Conservation (phyloP, 495 filamentous ascomycete species). For the Penicillium psychrofluorescens region DNA sequence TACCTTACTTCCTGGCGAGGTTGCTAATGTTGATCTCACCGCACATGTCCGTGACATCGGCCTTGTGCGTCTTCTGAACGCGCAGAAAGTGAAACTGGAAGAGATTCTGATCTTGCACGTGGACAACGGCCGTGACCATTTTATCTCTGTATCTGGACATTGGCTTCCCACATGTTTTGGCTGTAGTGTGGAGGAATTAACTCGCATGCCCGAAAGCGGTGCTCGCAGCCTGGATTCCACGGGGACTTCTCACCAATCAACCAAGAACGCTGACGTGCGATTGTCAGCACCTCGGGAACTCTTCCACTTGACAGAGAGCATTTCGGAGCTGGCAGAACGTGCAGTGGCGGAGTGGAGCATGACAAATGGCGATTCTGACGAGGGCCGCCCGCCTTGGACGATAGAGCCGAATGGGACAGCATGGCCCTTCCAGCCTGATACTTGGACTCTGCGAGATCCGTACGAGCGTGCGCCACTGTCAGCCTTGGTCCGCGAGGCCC, state of each 20-base stretch:
- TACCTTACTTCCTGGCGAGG: slow-evolving; percentile 75
- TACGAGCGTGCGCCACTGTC: slow-evolving; percentile 25
- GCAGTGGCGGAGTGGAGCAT: slow-evolving; percentile 78
- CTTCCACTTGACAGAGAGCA: slow-evolving; percentile 76
- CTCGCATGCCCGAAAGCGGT: slow-evolving; percentile 72
- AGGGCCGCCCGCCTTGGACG: slow-evolving; percentile 46
- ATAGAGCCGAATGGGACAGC: slow-evolving; percentile 47
- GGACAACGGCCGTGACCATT: slow-evolving; percentile 78
- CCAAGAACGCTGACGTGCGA: slow-evolving; percentile 43
- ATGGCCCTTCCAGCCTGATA: slow-evolving; percentile 67
- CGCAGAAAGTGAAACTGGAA: slow-evolving; percentile 56
- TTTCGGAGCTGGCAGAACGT: slow-evolving; percentile 68
- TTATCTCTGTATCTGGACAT: slow-evolving; percentile 67
- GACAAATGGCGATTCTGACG: slow-evolving; percentile 46
- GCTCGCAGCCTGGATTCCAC: slow-evolving; percentile 42
- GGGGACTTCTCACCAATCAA: slow-evolving; percentile 13
- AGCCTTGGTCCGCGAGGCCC: slow-evolving; percentile 50
- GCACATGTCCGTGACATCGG: slow-evolving; percentile 54
- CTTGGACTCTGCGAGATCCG: slow-evolving; percentile 38
- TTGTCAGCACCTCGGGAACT: slow-evolving; percentile 76
- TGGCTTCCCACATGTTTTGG: slow-evolving; percentile 85
- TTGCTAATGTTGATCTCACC: slow-evolving; percentile 59
- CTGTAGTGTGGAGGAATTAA: slow-evolving; percentile 73
- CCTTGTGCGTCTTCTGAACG: slow-evolving; percentile 66
- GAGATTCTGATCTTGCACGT: slow-evolving; percentile 90